These are phyloP conservation scores for Rhynchospora breviuscula DNA, from an alignment of 176 grass and related monocot genomes.

Conservation along the genomic window DNA sequence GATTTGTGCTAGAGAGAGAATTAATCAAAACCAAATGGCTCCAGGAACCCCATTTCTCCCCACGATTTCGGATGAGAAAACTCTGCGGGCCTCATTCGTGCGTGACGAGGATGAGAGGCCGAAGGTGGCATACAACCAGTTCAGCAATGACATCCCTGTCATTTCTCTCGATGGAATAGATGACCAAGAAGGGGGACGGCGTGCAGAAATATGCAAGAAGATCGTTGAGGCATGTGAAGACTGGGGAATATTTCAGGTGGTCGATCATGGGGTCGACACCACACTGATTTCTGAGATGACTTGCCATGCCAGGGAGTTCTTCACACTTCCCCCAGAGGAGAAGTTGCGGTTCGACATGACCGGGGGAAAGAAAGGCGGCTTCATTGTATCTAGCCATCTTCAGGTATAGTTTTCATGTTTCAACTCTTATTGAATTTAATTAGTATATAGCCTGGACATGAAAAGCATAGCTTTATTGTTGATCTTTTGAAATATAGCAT, in stretches of 20 bases:
- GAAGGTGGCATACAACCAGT: slow-evolving; percentile 78
- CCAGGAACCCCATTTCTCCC: slow-evolving; percentile 53
- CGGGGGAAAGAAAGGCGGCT: slow-evolving; percentile 91
- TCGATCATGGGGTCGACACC: slow-evolving; percentile 76
- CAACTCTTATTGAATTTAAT: background rate
- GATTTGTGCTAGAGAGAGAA: background rate
- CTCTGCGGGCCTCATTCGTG: slow-evolving; percentile 64
- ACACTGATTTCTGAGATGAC: slow-evolving; percentile 52
- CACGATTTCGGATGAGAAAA: slow-evolving; percentile 39
- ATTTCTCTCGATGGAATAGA: slow-evolving; percentile 65
- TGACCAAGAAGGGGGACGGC: slow-evolving; percentile 20
- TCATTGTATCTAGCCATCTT: slow-evolving; percentile 97
- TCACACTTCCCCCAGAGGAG: slow-evolving; percentile 66
- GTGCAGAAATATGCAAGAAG: slow-evolving; percentile 49
- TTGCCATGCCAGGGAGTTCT: slow-evolving; percentile 54
- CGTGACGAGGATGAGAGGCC: slow-evolving; percentile 92
- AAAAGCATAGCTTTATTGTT: no score
- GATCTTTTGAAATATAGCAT: background rate
- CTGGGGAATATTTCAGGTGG: slow-evolving; percentile 94
- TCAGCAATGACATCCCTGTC: slow-evolving; percentile 76
- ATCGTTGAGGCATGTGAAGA: slow-evolving; percentile 67
- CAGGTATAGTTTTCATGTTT: slow-evolving; percentile 36
- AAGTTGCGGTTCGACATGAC: slow-evolving; percentile 87
- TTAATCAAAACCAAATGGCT: slow-evolving; percentile 32
- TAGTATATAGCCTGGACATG: no score